Evolutionary conservation across 805 yeast genomes (phyloP).

Genomic region (Komagataella kurtzmanii): DNA sequence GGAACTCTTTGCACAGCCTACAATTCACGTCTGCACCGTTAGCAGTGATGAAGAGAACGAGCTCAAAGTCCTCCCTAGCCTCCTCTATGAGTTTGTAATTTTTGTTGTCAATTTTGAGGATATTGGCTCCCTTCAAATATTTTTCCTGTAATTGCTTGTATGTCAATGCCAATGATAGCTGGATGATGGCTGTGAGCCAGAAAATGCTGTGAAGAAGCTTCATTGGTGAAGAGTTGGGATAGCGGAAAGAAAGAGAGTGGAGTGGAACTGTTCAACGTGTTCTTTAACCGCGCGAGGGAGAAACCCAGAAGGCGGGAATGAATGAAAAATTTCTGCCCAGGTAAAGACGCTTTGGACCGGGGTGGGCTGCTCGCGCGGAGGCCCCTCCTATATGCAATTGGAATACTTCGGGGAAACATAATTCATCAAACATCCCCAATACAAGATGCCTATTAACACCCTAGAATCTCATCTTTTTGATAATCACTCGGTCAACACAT

Average conservation of each 20-base stretch:
- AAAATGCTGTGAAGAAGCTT: slow-evolving; percentile 1
- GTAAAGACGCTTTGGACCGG: background rate
- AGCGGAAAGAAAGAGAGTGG: background rate
- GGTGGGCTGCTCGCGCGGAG: background rate
- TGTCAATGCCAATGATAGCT: slow-evolving; percentile 1
- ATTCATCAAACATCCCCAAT: background rate
- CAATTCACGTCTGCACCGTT: slow-evolving; percentile 66
- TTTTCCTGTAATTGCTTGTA: background rate
- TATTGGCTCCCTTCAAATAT: slow-evolving; percentile 10
- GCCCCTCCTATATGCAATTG: background rate
- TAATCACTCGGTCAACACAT: slow-evolving; percentile 42
- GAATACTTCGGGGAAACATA: slow-evolving; percentile 8
- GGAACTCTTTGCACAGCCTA: slow-evolving; percentile 53
- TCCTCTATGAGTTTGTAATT: slow-evolving; percentile 43
- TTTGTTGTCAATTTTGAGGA: slow-evolving; percentile 40
- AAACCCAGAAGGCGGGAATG: background rate
- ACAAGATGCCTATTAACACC: slow-evolving; percentile 27
- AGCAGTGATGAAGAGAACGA: slow-evolving; percentile 64
- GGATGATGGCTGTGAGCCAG: slow-evolving; percentile 1
- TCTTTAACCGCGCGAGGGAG: background rate
- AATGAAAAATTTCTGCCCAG: slow-evolving; percentile 1
- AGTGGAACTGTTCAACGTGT: background rate
- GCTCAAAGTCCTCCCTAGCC: slow-evolving; percentile 51
- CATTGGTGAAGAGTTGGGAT: background rate
- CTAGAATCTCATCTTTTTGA: slow-evolving; percentile 62